These are phyloP conservation scores for Solanum dulcamara DNA, from an alignment of 257 asterid genomes.

Conservation along the genomic window DNA sequence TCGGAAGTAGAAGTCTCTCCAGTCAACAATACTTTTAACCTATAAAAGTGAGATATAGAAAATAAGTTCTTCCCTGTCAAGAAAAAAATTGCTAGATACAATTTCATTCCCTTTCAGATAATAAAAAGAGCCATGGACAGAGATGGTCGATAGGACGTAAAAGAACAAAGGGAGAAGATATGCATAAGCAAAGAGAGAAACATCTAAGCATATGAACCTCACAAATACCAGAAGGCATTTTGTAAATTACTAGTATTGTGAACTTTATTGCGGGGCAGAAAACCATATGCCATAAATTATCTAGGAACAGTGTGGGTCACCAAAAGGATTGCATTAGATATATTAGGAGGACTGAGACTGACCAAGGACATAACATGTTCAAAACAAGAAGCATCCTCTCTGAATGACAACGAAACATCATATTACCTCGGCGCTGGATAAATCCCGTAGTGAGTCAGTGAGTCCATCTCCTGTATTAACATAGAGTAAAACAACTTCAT, in stretches of 20 bases:
- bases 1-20: conserved; percentile 81
- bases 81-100: not conserved
- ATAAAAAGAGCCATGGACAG: not conserved
- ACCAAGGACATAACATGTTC: not conserved
- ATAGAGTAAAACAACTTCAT: not conserved
- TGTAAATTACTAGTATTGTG: not conserved
- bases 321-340: not conserved
- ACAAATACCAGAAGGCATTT: not conserved
- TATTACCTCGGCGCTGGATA: conserved; percentile 65
- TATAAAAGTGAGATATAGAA: conserved; percentile 8
- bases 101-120: not conserved
- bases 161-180: not conserved
- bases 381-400: not conserved
- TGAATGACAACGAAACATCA: not conserved
- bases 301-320: not conserved
- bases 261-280: not conserved
- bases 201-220: not conserved
- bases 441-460: conserved; percentile 58
- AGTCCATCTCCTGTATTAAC: conserved; percentile 71
- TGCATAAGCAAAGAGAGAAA: not conserved
- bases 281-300: not conserved
- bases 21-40: conserved; percentile 89
- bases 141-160: not conserved
- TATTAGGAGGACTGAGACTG: not conserved
- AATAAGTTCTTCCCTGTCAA: not conserved